Evolutionary conservation across 495 filamentous ascomycete genomes (phyloP), one percentile per base, ranked within the genome.

Genomic region (Podospora pseudocomata): DNA sequence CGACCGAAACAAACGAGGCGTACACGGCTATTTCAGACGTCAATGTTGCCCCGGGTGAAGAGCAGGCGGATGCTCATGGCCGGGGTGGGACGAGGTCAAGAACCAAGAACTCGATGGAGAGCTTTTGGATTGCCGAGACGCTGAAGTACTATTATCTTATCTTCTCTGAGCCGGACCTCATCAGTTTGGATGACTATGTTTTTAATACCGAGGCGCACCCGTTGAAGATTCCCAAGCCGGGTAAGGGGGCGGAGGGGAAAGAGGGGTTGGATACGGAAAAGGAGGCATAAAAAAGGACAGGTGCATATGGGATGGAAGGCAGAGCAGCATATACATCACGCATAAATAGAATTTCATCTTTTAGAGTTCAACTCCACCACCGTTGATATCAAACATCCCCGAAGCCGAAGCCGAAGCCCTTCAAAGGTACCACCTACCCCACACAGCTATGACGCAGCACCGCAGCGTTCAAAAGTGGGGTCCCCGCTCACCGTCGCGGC

Each of bases 141-240:
- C 74, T 84, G 56, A 84, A 85, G 72, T 85, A 81, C 63, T 92
- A 94, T 68, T 96, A 93, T 67, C 79, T 96, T 49, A 87, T 93
- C 44, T 97, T 95, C 73, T 89, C 86, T 19, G 89, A 92, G 53
- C 89, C 91, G 0, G 83, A 87, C 61, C 72, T 88, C 34, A 82
- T 94, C 30, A 92, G 85, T 75, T 78, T 96, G 77, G 88, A 92
- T 71, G 83, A 92, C 13, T 86, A 91, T 65, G 90, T 97, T 4
- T 88, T 96, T 65, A 96, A 96, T 77, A 96, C 92, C 0, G 93
- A 96, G 80, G 93, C 91, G 5, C 93, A 96, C 79, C 88, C 90
- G 3, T 83, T 97, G 16, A 77, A 71, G 71, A 68, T 82, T 53
- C 73, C 75, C 3, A 72, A 65, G 65, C 67, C 30, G 32, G 56